Conservation (phyloP, 2,329 filamentous ascomycete species). For the Fusarium brevicatenulatum region DNA sequence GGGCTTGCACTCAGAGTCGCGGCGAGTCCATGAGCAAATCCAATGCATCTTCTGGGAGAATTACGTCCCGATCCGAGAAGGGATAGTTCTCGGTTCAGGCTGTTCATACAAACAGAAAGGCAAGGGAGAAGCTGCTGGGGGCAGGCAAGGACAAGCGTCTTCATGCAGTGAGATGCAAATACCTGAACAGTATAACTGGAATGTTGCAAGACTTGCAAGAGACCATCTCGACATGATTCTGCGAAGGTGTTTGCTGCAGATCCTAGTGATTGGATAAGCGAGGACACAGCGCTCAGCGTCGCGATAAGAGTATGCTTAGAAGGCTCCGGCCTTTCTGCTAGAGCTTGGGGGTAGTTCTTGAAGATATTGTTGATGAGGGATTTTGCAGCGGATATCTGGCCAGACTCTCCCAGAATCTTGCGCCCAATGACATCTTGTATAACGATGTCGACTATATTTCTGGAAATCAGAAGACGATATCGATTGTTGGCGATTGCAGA, state of each 20-base stretch:
- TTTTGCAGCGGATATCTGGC: conserved; percentile 84
- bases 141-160: conserved; percentile 87
- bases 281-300: conserved; percentile 80
- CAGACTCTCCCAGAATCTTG: conserved; percentile 87
- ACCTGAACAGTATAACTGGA: conserved; percentile 97
- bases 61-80: conserved; percentile 79
- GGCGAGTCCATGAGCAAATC: conserved; percentile 90
- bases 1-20: conserved; percentile 91
- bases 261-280: conserved; percentile 81
- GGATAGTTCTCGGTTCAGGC: conserved; percentile 84
- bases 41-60: conserved; percentile 84
- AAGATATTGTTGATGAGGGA: conserved; percentile 86
- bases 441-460: conserved; percentile 85
- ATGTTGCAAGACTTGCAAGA: conserved; percentile 91
- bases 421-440: conserved; percentile 85
- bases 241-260: conserved; percentile 83
- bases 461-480: conserved; percentile 85
- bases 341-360: conserved; percentile 91
- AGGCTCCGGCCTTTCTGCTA: conserved; percentile 89
- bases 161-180: conserved; percentile 85
- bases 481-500: conserved; percentile 82
- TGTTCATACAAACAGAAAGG: conserved; percentile 96
- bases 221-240: conserved; percentile 84
- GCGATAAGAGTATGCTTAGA: conserved; percentile 86
- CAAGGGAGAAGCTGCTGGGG: conserved; percentile 92